Base-by-base conservation (phyloP, 805 yeast species). In the Sugiyamaella smithiae region DNA sequence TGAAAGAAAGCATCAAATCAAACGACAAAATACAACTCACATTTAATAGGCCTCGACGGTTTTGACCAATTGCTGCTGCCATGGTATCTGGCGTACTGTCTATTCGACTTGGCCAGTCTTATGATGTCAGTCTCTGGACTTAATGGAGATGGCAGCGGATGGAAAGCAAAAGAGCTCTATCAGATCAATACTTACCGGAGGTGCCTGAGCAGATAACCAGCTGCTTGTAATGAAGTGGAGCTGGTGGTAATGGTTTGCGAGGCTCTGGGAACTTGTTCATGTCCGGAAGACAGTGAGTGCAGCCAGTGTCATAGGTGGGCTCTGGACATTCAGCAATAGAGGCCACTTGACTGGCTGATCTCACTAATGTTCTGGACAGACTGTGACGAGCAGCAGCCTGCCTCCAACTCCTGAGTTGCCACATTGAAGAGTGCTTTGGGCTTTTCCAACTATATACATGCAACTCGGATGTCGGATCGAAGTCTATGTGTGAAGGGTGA, bases 231-330 rank as follows among this genome's bases (percentile, higher is more conserved):
- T 77, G 74, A 2, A 64, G 55, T 0, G 78, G 76, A 25, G 73
- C 72, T 0, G 88, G 82, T 59, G 31, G 71, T 43, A 62, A 67
- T 4, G 56, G 56, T 43, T 53, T 60, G 53, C 76, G 73, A 35
- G 76, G 72, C 32, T 63, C 77, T 50, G 72, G 49, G 37, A 55
- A 54, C 25, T 29, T 12, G 20, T 28, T 69, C 40, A 61, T 68
- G 5, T 52, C 54, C 1, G 81, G 84, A 49, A 74, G 69, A 56
- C 89, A 84, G 52, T 61, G 67, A 0, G 88, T 82, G 58, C 87
- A 82, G 0, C 85, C 85, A 0, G 85, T 79, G 51, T 81, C 83
- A 42, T 63, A 65, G 5, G 40, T 52, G 1, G 85, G 84, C 6
- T 61, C 58, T 0, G 85, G 85, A 55, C 85, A 80, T 37, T 50